A percentile compares a stretch with the other conserved stretches of the same genome.
Conservation (phyloP, 768 basidiomycete genomes). For the Gloeopeniophorella convolvens region DNA sequence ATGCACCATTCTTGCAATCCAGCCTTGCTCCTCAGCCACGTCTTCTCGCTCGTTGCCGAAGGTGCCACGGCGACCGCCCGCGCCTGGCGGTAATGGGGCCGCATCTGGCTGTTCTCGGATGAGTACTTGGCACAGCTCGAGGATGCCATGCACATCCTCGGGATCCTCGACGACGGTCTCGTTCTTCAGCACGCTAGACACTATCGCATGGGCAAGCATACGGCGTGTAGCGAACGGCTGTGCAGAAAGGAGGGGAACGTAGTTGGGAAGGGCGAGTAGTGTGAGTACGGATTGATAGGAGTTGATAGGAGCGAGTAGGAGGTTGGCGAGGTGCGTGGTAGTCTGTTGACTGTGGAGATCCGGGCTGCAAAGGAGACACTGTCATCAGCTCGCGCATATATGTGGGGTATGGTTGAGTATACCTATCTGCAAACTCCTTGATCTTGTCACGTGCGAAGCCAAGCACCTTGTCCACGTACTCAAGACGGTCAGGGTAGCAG, state of each 20-base stretch:
- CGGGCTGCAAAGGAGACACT: slow-evolving; percentile 41
- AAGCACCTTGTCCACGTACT: slow-evolving; percentile 95
- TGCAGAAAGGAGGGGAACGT: slow-evolving; percentile 70
- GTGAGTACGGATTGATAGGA: slow-evolving; percentile 96
- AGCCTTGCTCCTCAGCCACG: slow-evolving; percentile 96
- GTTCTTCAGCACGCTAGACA: slow-evolving; percentile 93
- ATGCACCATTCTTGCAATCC: slow-evolving; percentile 98
- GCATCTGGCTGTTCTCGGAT: slow-evolving; percentile 78
- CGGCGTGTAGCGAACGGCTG: slow-evolving; percentile 90
- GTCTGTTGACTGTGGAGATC: slow-evolving; percentile 88
- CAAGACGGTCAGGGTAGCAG: slow-evolving; percentile 94
- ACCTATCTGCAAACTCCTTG: slow-evolving; percentile 80
- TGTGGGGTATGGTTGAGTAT: slow-evolving; percentile 9
- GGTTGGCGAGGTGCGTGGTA: slow-evolving; percentile 80
- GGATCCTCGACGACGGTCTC: slow-evolving; percentile 91
- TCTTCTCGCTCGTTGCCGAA: slow-evolving; percentile 75
- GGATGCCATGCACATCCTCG: slow-evolving; percentile 90
- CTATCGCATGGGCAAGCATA: slow-evolving; percentile 89
- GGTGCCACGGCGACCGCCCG: slow-evolving; percentile 47
- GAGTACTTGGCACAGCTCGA: slow-evolving; percentile 88
- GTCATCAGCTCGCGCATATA: no score
- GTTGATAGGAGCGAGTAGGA: slow-evolving; percentile 91
- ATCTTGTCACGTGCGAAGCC: slow-evolving; percentile 84
- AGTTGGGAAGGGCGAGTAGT: slow-evolving; percentile 91
- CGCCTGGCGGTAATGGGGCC: slow-evolving; percentile 32